phyloP scores from a whole-genome alignment of 108 stramenopile genomes.

The Aureococcus anophagefferens region DNA sequence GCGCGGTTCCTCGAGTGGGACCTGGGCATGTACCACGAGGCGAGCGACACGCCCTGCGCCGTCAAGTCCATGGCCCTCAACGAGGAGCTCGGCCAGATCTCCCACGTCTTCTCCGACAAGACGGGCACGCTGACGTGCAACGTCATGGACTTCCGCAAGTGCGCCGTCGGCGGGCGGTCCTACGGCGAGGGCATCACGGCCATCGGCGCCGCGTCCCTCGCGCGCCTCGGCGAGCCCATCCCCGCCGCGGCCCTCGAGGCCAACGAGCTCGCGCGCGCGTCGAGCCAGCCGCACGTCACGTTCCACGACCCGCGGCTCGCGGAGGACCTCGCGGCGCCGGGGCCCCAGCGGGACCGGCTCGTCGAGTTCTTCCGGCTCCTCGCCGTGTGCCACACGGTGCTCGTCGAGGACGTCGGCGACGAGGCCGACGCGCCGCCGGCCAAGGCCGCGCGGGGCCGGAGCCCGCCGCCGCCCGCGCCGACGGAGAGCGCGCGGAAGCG shows the following conservation, averaged over 20 bases:
- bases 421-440: too few relatives aligned
- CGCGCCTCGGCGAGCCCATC: too few relatives aligned
- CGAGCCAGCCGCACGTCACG: too few relatives aligned
- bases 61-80: slow-evolving; percentile 34
- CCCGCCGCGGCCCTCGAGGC: background rate
- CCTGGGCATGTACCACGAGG: slow-evolving; percentile 41
- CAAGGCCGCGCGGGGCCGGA: too few relatives aligned
- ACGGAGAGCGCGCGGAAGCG: too few relatives aligned
- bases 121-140: slow-evolving; percentile 95
- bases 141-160: slow-evolving; percentile 90
- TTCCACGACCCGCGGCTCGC: too few relatives aligned
- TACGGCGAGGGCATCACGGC: too few relatives aligned
- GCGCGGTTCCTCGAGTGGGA: slow-evolving; percentile 41
- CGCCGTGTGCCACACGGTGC: slow-evolving; percentile 59
- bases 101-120: slow-evolving; percentile 60
- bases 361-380: too few relatives aligned
- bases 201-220: too few relatives aligned
- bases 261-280: slow-evolving; percentile 4
- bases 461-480: too few relatives aligned
- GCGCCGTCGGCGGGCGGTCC: slow-evolving; percentile 68
- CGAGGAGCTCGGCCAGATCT: slow-evolving; percentile 42
- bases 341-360: too few relatives aligned
- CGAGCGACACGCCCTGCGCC: slow-evolving; percentile 39
- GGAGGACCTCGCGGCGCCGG: too few relatives aligned
- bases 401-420: slow-evolving; percentile 17